These are phyloP conservation scores for Vicia sativa DNA, from an alignment of 306 rosid species.

Conservation along the genomic window DNA sequence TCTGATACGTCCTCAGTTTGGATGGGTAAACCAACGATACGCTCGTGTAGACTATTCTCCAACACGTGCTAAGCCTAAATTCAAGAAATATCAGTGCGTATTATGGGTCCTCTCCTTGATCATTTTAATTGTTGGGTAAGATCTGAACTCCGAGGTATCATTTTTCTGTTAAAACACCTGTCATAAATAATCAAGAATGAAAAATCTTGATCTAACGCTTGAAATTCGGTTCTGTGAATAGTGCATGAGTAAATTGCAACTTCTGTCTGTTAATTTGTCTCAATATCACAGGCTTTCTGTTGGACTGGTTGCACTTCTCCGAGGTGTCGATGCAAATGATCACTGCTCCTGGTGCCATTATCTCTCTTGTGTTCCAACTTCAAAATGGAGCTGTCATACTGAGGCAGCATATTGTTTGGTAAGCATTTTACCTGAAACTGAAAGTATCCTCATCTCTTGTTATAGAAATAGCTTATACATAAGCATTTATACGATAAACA, in stretches of 20 bases:
- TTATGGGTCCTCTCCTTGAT: conserved; percentile 77
- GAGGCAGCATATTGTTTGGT: conserved; percentile 77
- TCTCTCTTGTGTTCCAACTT: conserved; percentile 92
- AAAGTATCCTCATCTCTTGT: too few relatives aligned
- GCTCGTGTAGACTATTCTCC: conserved; percentile 46
- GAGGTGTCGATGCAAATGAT: conserved; percentile 75
- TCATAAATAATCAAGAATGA: not conserved
- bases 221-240: conserved; percentile 23
- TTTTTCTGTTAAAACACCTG: too few relatives aligned
- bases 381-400: conserved; percentile 89
- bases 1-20: conserved; percentile 92
- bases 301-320: conserved; percentile 73
- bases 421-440: conserved; percentile 35
- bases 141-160: conserved; percentile 4
- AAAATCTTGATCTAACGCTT: not conserved
- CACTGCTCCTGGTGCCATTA: conserved; percentile 99
- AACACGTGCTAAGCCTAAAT: conserved; percentile 55
- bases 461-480: not conserved
- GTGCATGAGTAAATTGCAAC: conserved; percentile 9
- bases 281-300: conserved; percentile 63
- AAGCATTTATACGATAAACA: not conserved
- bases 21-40: conserved; percentile 85
- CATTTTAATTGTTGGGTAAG: conserved; percentile 81
- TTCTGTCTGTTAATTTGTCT: conserved; percentile 27
- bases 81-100: conserved; percentile 82